These are phyloP conservation scores for Quercus agrifolia DNA, from an alignment of 306 rosid species.

Conservation along the genomic window DNA sequence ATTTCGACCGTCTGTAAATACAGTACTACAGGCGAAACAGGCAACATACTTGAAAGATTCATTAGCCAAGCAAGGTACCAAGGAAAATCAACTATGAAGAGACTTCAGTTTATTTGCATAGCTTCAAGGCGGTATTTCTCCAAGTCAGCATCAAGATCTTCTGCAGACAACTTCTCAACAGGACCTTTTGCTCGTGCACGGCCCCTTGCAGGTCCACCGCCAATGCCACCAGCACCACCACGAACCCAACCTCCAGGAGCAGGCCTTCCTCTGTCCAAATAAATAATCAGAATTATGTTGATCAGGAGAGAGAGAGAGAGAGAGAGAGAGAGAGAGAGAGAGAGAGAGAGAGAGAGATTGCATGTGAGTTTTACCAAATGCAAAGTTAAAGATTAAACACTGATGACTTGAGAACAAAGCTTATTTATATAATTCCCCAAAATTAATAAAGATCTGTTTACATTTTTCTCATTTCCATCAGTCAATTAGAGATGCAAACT, in stretches of 20 bases:
- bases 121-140: conserved; percentile 45
- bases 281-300: neutral
- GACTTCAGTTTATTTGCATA: conserved; percentile 14
- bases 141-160: conserved; percentile 41
- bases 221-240: conserved; percentile 12
- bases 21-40: neutral
- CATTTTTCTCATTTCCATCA: neutral
- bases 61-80: neutral
- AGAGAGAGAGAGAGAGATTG: neutral
- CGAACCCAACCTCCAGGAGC: conserved; percentile 4
- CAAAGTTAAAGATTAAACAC: neutral
- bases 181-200: conserved; percentile 9
- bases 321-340: neutral
- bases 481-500: neutral
- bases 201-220: conserved; percentile 15
- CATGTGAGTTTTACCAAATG: neutral
- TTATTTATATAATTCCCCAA: neutral
- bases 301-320: neutral
- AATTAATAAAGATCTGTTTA: neutral
- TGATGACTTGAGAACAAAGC: neutral
- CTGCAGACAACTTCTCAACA: conserved; percentile 18
- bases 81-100: neutral
- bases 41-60: conserved; percentile 4
- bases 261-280: conserved; percentile 22
- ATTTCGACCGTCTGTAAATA: neutral